Base-by-base conservation (phyloP, 495 filamentous ascomycete species). In the Physcia stellaris region DNA sequence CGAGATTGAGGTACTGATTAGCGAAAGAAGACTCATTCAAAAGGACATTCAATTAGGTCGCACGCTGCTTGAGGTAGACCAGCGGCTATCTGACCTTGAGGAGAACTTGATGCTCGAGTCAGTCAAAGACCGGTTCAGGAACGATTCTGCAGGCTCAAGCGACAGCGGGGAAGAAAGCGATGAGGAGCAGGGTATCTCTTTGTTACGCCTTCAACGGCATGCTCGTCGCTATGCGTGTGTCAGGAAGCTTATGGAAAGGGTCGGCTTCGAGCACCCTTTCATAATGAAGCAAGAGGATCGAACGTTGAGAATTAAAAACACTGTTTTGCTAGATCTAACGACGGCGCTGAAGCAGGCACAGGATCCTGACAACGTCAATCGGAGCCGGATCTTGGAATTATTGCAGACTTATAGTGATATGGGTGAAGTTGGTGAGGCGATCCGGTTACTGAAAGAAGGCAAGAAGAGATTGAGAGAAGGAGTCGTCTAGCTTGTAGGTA, bases 281-380 rank as follows among this genome's bases (percentile, higher is more conserved):
- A 41, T 86, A 20, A 42, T 63, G 24, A 58, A 61, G 10, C 75
- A 80, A 45, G 57, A 70, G 41, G 57, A 64, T 7, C 62, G 80
- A 28, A 54, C 82, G 20, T 51, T 62, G 20, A 71, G 68, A 50
- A 60, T 84, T 24, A 66, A 77, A 45, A 81, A 83, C 29, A 93
- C 86, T 0, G 63, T 96, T 30, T 55, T 96, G 13, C 60, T 95
- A 24, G 88, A 96, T 56, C 61, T 98, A 20, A 77, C 71, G 39
- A 79, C 75, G 2, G 83, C 86, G 1, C 57, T 92, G 31, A 82
- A 82, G 51, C 81, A 87, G 53, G 73, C 76, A 1, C 74, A 66
- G 17, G 61, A 59, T 28, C 62, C 68, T 0, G 73, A 70, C 2
- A 51, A 58, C 0, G 62, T 54, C 30, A 74, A 75, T 0, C 24